Evolutionary conservation across 139 green algal genomes (phyloP).

Genomic region (Chlamydomonas eustigma): DNA sequence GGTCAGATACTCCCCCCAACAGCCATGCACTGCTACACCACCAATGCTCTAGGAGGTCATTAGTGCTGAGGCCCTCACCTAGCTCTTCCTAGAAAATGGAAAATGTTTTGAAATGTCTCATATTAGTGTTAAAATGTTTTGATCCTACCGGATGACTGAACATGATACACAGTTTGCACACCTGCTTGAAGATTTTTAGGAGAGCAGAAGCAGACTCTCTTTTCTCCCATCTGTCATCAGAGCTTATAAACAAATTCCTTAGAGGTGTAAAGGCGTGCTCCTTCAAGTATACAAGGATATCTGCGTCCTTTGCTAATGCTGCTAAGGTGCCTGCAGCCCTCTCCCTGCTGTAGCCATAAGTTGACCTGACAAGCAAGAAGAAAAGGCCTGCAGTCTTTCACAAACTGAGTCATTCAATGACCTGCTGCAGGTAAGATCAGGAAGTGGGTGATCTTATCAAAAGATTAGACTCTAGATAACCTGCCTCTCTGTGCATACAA

Average conservation of each 20-base stretch:
- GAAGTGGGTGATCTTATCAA: no score
- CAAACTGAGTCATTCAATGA: no score
- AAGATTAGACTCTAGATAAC: not conserved
- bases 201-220: constrained; percentile 27
- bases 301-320: constrained; percentile 15
- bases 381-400: no score
- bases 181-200: constrained; percentile 14
- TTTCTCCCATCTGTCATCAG: constrained; percentile 24
- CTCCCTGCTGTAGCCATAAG: constrained; percentile 37
- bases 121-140: no score
- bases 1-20: constrained; percentile 10
- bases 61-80: not conserved
- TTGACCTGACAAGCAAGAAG: constrained; percentile 9
- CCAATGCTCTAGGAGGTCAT: constrained; percentile 17
- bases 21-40: constrained; percentile 30
- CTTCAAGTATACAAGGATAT: not conserved
- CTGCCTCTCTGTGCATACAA: constrained; percentile 11
- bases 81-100: constrained; percentile 25
- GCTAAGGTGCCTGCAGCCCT: constrained; percentile 26
- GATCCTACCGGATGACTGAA: no score
- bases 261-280: not conserved
- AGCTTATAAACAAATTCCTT: not conserved
- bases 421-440: no score
- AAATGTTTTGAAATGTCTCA: no score
- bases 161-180: not conserved